Evolutionary conservation across 176 grass and related monocot genomes (phyloP).

Genomic region (Triticum timopheevii): DNA sequence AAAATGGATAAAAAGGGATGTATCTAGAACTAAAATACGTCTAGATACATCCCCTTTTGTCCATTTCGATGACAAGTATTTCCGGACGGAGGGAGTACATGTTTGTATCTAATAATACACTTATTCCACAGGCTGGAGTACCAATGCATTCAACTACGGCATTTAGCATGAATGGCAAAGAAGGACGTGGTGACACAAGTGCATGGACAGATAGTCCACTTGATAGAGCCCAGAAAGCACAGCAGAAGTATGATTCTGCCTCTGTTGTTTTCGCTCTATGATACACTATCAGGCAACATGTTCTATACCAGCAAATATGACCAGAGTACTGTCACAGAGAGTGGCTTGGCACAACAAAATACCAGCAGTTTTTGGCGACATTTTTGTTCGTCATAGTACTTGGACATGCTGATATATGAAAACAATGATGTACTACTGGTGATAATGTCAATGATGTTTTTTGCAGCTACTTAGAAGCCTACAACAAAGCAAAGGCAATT

Average conservation of each 20-base stretch:
- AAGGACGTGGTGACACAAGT: slow-evolving; percentile 86
- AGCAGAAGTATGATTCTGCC: slow-evolving; percentile 63
- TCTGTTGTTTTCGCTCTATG: background rate
- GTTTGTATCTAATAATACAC: slow-evolving; percentile 4
- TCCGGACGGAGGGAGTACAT: background rate
- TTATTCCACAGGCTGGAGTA: slow-evolving; percentile 66
- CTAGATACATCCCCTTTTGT: no score
- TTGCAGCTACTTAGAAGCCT: slow-evolving; percentile 93
- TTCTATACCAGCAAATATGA: background rate
- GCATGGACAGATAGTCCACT: slow-evolving; percentile 83
- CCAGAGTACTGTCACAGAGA: background rate
- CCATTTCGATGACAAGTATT: no score
- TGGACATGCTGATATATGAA: background rate
- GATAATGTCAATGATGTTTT: slow-evolving; percentile 7
- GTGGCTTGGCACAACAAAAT: background rate
- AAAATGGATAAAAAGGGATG: no score
- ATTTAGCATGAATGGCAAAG: slow-evolving; percentile 83
- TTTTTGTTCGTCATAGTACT: background rate
- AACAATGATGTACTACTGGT: background rate
- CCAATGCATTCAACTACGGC: slow-evolving; percentile 85
- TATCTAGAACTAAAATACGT: no score
- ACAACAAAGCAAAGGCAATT: slow-evolving; percentile 80
- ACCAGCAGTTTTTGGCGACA: background rate
- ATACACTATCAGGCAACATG: background rate
- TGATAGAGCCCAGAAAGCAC: slow-evolving; percentile 86